Base-by-base conservation (phyloP, 805 yeast genomes). In the Yarrowia porcina region DNA sequence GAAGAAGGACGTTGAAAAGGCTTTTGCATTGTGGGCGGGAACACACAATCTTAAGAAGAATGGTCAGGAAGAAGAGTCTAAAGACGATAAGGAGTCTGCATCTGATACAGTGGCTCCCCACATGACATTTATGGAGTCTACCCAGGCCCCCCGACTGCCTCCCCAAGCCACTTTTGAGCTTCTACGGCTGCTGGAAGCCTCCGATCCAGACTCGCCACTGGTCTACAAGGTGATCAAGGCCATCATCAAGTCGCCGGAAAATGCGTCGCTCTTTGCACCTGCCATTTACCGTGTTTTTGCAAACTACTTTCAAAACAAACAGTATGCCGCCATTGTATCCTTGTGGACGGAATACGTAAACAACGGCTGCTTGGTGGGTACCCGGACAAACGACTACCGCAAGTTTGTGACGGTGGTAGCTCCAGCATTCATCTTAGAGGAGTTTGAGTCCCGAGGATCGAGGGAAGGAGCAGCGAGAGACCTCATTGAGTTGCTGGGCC, bases 391-490 rank as follows among this genome's bases (percentile, higher is more conserved):
- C 33, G 59, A 52, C 18, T 52, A 52, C 44, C n/a, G 15, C 32
- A 35, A 36, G 33, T 52, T 52, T 36, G 59, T 52, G 32, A 4
- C 33, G 2, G 44, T 52, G 33, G 59, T 52, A 0, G 59, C 59
- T 0, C 59, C 59, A 9, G 59, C 59, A 8, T 52, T 52, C 6
- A 52, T 52, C 13, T 4, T 36, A 13, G 44, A 36, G 33, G 59
- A 52, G 18, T 52, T 52, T 11, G 59, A 52, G 33, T 35, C 44
- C 2, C 42, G 59, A 0, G 59, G 59, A 1, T 52, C 59, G 6
- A 33, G 44, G 3, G 59, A 52, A 10, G 59, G 59, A 17, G 59
- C 59, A 3, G 59, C 59, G 1, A 21, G 32, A 15, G 59, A 52
- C 15, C 33, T 52, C 11, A 25, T 35, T 25, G 59, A 52, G 25